Percentiles rank a stretch among this genome's conserved stretches.
Evolutionary conservation across 1,139 yeast genomes (phyloP).

Genomic region (Scheffersomyces segobiensis): DNA sequence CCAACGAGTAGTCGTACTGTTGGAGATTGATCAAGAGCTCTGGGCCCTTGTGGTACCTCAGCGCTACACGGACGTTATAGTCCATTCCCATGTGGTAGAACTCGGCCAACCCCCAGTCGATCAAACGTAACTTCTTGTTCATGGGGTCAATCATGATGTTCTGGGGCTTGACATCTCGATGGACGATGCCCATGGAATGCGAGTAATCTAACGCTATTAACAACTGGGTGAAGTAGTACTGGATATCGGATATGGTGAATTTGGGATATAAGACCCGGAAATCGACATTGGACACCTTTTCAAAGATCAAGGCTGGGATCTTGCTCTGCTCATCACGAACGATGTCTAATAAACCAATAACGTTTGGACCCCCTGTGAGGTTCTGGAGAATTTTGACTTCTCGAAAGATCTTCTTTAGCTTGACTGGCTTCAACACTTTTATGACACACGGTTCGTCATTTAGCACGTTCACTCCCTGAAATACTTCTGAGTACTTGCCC

Average conservation of each 20-base stretch:
- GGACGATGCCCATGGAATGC: slow-evolving; percentile 84
- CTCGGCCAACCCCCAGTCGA: slow-evolving; percentile 87
- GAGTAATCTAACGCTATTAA: slow-evolving; percentile 72
- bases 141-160: slow-evolving; percentile 80
- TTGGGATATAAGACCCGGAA: slow-evolving; percentile 71
- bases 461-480: slow-evolving; percentile 59
- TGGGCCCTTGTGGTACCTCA: slow-evolving; percentile 81
- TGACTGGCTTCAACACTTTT: slow-evolving; percentile 78
- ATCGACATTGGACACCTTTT: slow-evolving; percentile 69
- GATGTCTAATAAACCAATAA: slow-evolving; percentile 66
- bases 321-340: slow-evolving; percentile 74
- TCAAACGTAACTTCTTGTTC: slow-evolving; percentile 60
- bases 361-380: slow-evolving; percentile 73
- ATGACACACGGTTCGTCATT: slow-evolving; percentile 60
- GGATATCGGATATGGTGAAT: slow-evolving; percentile 61
- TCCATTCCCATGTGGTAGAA: slow-evolving; percentile 79
- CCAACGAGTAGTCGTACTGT: slow-evolving; percentile 76
- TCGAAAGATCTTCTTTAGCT: slow-evolving; percentile 74
- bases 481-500: slow-evolving; percentile 97
- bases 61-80: slow-evolving; percentile 78
- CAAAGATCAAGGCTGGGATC: slow-evolving; percentile 76
- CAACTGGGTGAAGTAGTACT: slow-evolving; percentile 68
- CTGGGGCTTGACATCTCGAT: slow-evolving; percentile 83
- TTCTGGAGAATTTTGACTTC: slow-evolving; percentile 77
- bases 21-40: slow-evolving; percentile 72